Evolutionary conservation across 495 filamentous ascomycete species (phyloP).

Genomic region (Aspergillus ellipticus): DNA sequence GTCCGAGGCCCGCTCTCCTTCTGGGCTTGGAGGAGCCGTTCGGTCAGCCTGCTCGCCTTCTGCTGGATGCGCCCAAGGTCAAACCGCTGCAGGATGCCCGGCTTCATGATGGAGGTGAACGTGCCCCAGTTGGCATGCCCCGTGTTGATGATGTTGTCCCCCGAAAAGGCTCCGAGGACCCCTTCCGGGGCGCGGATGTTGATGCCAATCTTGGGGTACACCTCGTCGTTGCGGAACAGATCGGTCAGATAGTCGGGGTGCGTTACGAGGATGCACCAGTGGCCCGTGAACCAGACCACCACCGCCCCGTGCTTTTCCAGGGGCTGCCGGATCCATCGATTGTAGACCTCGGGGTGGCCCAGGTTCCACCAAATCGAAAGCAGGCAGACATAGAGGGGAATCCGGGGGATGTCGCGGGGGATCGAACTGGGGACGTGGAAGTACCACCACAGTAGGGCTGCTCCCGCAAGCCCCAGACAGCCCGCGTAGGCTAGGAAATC

Average conservation of each 20-base stretch:
- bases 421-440: conserved; percentile 5
- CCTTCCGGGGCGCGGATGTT: background rate
- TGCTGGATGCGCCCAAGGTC: background rate
- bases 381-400: background rate
- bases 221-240: conserved; percentile 4
- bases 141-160: conserved; percentile 25
- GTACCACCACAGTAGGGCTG: conserved; percentile 2
- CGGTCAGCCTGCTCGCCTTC: conserved; percentile 7
- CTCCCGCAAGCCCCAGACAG: background rate
- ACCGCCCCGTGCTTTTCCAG: conserved; percentile 4
- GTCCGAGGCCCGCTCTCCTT: background rate
- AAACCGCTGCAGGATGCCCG: conserved; percentile 14
- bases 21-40: conserved; percentile 6
- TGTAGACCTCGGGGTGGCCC: background rate
- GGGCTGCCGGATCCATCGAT: background rate
- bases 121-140: conserved; percentile 15
- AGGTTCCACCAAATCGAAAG: background rate
- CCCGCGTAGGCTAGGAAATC: background rate
- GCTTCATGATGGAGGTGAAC: conserved; percentile 20
- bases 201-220: background rate
- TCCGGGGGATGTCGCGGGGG: conserved; percentile 3
- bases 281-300: background rate
- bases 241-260: background rate
- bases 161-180: background rate
- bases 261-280: background rate